Evolutionary conservation across 2,329 filamentous ascomycete species (phyloP).

Genomic region (Venturia asperata): DNA sequence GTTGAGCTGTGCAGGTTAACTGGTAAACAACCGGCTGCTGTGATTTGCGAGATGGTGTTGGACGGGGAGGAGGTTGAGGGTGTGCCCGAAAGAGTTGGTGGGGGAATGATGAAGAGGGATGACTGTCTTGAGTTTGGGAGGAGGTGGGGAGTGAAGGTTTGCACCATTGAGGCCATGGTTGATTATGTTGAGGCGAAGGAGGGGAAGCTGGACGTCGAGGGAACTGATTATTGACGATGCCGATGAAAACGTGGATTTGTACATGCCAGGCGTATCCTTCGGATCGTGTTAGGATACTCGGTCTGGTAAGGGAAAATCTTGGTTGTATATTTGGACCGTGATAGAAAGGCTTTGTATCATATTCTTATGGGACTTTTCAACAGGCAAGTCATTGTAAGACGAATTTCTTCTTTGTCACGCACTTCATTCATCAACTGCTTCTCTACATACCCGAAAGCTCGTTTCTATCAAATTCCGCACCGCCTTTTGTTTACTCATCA

Average conservation of each 20-base stretch:
- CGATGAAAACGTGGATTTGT: slow-evolving; percentile 3
- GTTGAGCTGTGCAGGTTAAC: slow-evolving; percentile 83
- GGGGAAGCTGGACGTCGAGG: slow-evolving; percentile 37
- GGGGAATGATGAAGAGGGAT: slow-evolving; percentile 90
- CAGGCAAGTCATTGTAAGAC: neutral
- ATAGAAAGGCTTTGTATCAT: neutral
- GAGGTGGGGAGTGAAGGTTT: slow-evolving; percentile 83
- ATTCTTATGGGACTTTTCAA: neutral
- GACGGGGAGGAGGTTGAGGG: slow-evolving; percentile 70
- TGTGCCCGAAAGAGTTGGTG: slow-evolving; percentile 54
- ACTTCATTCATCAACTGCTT: neutral
- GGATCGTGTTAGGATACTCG: neutral
- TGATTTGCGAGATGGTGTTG: slow-evolving; percentile 87
- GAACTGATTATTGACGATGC: slow-evolving; percentile 22
- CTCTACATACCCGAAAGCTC: neutral
- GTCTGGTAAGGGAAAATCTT: neutral
- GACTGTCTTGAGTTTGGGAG: slow-evolving; percentile 81
- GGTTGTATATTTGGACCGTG: neutral
- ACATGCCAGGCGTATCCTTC: neutral
- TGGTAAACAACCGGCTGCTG: slow-evolving; percentile 67
- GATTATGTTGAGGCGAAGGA: slow-evolving; percentile 70
- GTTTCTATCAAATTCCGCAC: too few species aligned
- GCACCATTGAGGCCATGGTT: slow-evolving; percentile 89
- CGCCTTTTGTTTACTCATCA: too few species aligned
- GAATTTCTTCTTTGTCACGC: neutral